phyloP scores from a whole-genome alignment of 768 basidiomycete species.

The Tulasnella sp. region DNA sequence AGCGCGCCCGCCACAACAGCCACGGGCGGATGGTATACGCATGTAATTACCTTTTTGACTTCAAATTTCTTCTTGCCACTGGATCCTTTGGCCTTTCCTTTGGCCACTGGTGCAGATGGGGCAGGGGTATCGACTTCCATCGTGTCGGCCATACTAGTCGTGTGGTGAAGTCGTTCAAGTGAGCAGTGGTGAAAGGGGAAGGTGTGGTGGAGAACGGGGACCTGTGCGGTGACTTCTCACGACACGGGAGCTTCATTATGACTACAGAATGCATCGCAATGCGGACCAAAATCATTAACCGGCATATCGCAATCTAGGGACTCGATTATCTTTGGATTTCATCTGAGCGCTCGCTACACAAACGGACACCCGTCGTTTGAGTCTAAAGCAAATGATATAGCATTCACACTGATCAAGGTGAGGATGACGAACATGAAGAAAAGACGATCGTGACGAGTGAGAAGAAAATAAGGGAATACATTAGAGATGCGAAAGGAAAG shows the following conservation, averaged over 20 bases:
- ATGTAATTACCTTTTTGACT: constrained; percentile 87
- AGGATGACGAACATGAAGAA: background rate
- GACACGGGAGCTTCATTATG: background rate
- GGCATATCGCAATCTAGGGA: background rate
- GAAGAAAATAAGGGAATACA: background rate
- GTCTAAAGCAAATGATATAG: constrained; percentile 9
- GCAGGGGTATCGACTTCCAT: constrained; percentile 75
- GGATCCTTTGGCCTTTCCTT: constrained; percentile 51
- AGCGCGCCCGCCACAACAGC: background rate
- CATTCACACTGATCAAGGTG: constrained; percentile 1
- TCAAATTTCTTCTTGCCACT: constrained; percentile 85
- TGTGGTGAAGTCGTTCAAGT: background rate
- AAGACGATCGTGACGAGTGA: background rate
- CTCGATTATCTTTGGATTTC: background rate
- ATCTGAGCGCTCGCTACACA: background rate
- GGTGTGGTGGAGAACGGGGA: constrained; percentile 11
- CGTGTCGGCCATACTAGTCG: constrained; percentile 53
- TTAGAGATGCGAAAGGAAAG: background rate
- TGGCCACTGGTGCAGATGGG: constrained; percentile 44
- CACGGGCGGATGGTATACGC: background rate
- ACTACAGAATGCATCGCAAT: constrained; percentile 5
- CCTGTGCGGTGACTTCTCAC: constrained; percentile 19
- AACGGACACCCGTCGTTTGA: background rate
- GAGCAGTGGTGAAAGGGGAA: constrained; percentile 21
- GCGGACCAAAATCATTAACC: background rate